Conservation (phyloP, 164 flowering plant genomes). For the Berberis thunbergii region DNA sequence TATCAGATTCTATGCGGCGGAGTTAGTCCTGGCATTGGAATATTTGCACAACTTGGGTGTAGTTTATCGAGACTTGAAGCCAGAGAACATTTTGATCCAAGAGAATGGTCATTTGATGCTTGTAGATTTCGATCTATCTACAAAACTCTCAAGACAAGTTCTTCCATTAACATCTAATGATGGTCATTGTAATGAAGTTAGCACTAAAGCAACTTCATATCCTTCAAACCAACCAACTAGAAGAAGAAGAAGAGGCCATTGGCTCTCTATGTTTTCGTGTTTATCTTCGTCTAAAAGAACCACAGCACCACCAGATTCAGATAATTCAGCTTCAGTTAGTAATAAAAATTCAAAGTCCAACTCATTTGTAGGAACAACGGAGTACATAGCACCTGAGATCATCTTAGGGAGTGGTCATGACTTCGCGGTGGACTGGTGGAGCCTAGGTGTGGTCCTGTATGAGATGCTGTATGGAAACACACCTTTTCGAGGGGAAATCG, state of each 20-base stretch:
- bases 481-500: conserved; percentile 66
- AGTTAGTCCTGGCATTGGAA: conserved; percentile 76
- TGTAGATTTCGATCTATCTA: conserved; percentile 84
- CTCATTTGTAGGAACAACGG: conserved; percentile 97
- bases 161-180: conserved; percentile 21
- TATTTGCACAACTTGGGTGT: conserved; percentile 65
- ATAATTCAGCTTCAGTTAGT: neutral
- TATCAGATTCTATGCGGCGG: conserved; percentile 84
- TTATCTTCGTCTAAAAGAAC: conserved; percentile 23
- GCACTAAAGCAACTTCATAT: too few species aligned
- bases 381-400: conserved; percentile 90
- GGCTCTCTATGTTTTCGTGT: neutral
- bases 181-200: neutral
- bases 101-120: conserved; percentile 82
- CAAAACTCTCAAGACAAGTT: conserved; percentile 23
- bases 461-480: conserved; percentile 92
- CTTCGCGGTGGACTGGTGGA: conserved; percentile 88
- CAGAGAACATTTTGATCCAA: conserved; percentile 77
- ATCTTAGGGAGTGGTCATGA: conserved; percentile 69
- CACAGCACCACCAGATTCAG: conserved; percentile 24
- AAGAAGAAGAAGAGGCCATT: conserved; percentile 14
- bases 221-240: too few species aligned
- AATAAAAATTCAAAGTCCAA: conserved; percentile 31
- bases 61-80: conserved; percentile 90
- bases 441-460: conserved; percentile 72